A percentile compares a stretch with the other conserved stretches of the same genome.
These are phyloP conservation scores for Tuber brumale DNA, from an alignment of 495 filamentous ascomycete species.

Conservation along the genomic window DNA sequence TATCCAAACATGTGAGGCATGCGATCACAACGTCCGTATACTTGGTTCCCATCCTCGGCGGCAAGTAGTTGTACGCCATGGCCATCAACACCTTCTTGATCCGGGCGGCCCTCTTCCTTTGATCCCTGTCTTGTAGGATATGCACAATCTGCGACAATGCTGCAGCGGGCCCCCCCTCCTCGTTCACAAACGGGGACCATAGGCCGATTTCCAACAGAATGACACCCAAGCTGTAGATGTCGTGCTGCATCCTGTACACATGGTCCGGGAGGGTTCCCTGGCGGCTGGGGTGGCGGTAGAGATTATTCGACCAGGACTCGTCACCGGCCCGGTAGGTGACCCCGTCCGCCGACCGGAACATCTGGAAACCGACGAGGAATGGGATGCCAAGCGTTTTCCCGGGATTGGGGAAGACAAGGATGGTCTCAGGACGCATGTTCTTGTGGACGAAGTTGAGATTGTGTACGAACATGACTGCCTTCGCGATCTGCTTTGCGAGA, in stretches of 20 bases:
- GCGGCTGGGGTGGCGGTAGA: slow-evolving; percentile 55
- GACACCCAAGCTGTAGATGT: slow-evolving; percentile 60
- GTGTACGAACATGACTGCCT: slow-evolving; percentile 50
- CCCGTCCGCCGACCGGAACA: slow-evolving; percentile 46
- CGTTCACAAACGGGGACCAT: slow-evolving; percentile 50
- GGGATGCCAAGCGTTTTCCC: slow-evolving; percentile 30
- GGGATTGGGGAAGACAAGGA: slow-evolving; percentile 45
- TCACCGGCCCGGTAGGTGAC: slow-evolving; percentile 46
- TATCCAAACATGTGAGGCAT: slow-evolving; percentile 55
- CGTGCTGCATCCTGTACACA: slow-evolving; percentile 55
- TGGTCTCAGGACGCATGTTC: slow-evolving; percentile 52
- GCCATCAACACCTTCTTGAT: slow-evolving; percentile 46
- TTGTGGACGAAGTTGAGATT: slow-evolving; percentile 53
- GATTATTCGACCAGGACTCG: slow-evolving; percentile 45
- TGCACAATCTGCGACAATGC: slow-evolving; percentile 12
- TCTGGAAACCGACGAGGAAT: slow-evolving; percentile 52
- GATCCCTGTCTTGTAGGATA: slow-evolving; percentile 16
- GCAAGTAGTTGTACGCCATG: slow-evolving; percentile 46
- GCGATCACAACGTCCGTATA: slow-evolving; percentile 50
- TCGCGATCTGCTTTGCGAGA: slow-evolving; percentile 48
- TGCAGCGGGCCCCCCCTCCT: background rate
- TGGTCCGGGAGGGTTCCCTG: slow-evolving; percentile 46
- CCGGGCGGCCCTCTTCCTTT: slow-evolving; percentile 19
- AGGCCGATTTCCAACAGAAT: slow-evolving; percentile 58
- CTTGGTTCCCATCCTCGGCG: slow-evolving; percentile 47